Evolutionary conservation across 495 filamentous ascomycete genomes (phyloP).

Genomic region (Haplographium delicatum): DNA sequence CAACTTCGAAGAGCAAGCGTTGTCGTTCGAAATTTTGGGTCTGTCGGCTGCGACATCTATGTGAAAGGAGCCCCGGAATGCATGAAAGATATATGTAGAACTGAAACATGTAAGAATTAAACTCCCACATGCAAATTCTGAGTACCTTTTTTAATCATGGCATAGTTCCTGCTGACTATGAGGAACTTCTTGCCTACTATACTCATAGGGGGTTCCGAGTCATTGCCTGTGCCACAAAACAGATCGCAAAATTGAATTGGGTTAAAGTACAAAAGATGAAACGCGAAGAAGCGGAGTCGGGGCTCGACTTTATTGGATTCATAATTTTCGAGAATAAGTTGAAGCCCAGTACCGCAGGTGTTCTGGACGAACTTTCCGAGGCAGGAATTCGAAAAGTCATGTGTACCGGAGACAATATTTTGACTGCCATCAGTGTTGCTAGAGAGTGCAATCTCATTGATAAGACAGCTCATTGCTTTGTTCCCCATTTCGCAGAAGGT

Average conservation of each 20-base stretch:
- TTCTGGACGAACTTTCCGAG: constrained; percentile 76
- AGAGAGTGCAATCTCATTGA: constrained; percentile 86
- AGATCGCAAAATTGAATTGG: constrained; percentile 82
- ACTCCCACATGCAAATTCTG: not conserved
- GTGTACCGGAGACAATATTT: constrained; percentile 98
- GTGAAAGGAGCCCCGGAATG: constrained; percentile 97
- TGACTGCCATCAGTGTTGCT: constrained; percentile 95
- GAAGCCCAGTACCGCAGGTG: constrained; percentile 71
- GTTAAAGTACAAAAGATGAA: constrained; percentile 91
- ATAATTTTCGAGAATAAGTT: constrained; percentile 99
- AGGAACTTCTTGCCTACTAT: constrained; percentile 80
- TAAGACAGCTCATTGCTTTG: constrained; percentile 77
- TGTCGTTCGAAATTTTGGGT: constrained; percentile 79
- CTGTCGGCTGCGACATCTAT: constrained; percentile 72
- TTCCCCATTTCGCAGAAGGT: constrained; percentile 82
- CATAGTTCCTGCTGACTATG: constrained; percentile 82
- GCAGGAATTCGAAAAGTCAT: constrained; percentile 89
- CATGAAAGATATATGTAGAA: constrained; percentile 84
- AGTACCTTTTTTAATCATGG: constrained; percentile 18
- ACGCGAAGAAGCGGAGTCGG: constrained; percentile 73
- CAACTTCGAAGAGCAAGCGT: constrained; percentile 92
- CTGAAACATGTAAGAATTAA: constrained; percentile 64
- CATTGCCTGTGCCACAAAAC: constrained; percentile 92
- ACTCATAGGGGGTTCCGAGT: constrained; percentile 94
- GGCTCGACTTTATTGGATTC: constrained; percentile 85